phyloP scores from a whole-genome alignment of 371 early-diverging fungal species.

The Basidiobolus heterosporus region DNA sequence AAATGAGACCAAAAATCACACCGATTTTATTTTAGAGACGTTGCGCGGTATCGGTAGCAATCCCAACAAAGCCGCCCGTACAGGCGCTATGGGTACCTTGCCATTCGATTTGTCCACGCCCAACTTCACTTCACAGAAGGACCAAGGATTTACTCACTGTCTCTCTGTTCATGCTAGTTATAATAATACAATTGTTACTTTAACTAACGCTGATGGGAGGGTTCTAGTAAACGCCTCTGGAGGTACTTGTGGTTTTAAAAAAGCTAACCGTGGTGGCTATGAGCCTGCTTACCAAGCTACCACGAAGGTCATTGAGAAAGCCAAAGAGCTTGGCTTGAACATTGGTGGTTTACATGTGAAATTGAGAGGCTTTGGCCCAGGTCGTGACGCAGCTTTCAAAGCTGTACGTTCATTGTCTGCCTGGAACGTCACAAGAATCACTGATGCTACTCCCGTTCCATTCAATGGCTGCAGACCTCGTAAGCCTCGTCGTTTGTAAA shows the following conservation, averaged over 20 bases:
- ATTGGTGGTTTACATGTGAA: conserved; percentile 52
- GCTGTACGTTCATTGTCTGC: conserved; percentile 46
- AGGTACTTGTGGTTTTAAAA: conserved; percentile 74
- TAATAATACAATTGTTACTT: conserved; percentile 82
- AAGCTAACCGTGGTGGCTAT: conserved; percentile 72
- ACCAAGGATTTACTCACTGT: no score
- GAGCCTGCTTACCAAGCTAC: conserved; percentile 92
- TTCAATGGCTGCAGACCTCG: conserved; percentile 89
- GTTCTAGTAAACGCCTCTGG: conserved; percentile 57
- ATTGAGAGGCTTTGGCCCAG: conserved; percentile 82
- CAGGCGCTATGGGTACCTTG: no score
- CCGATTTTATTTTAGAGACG: no score
- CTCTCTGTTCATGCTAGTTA: conserved; percentile 63
- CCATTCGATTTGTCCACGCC: no score
- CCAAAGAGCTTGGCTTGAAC: conserved; percentile 40
- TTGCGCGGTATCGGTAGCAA: no score
- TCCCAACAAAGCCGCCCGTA: no score
- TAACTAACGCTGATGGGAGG: conserved; percentile 54
- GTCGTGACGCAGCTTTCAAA: conserved; percentile 80
- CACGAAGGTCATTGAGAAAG: conserved; percentile 43
- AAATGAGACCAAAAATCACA: no score
- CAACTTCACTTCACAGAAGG: no score
- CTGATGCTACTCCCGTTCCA: conserved; percentile 81
- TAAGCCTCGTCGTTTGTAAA: conserved; percentile 73
- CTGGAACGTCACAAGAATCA: conserved; percentile 60